These are phyloP conservation scores for Penicillium sp. DNA, from an alignment of 2,329 filamentous ascomycete genomes.

Conservation along the genomic window DNA sequence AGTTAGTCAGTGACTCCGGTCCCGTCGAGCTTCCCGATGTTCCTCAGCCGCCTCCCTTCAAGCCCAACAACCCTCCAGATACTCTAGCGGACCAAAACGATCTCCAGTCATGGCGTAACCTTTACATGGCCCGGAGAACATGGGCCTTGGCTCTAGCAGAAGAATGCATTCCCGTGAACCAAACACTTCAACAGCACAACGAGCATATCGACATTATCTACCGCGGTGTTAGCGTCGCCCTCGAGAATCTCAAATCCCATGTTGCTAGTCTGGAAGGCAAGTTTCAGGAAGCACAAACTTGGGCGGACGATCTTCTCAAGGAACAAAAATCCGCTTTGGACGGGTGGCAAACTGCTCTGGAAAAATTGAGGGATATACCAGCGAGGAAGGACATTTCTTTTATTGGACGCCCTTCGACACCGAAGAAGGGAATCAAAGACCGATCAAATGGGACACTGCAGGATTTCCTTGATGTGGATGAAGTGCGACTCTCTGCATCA, in stretches of 20 bases:
- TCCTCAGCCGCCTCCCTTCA: conserved; percentile 55
- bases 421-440: conserved; percentile 39
- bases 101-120: conserved; percentile 78
- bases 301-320: conserved; percentile 42
- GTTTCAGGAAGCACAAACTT: conserved; percentile 44
- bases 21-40: conserved; percentile 50
- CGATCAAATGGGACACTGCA: conserved; percentile 58
- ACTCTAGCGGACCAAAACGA: conserved; percentile 75
- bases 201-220: conserved; percentile 54
- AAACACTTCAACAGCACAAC: conserved; percentile 54
- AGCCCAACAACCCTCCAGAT: conserved; percentile 67
- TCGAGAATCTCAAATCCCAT: conserved; percentile 63
- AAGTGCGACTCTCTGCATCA: conserved; percentile 67
- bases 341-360: conserved; percentile 38
- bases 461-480: conserved; percentile 71
- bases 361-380: conserved; percentile 38
- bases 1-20: conserved; percentile 52
- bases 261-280: conserved; percentile 42
- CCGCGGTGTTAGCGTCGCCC: conserved; percentile 75
- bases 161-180: conserved; percentile 64
- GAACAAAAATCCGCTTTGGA: conserved; percentile 43
- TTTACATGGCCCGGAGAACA: conserved; percentile 74
- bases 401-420: conserved; percentile 37
- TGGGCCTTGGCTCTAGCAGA: conserved; percentile 73
- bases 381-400: conserved; percentile 42